phyloP scores from a whole-genome alignment of 768 basidiomycete genomes.

The Lactarius hatsudake region DNA sequence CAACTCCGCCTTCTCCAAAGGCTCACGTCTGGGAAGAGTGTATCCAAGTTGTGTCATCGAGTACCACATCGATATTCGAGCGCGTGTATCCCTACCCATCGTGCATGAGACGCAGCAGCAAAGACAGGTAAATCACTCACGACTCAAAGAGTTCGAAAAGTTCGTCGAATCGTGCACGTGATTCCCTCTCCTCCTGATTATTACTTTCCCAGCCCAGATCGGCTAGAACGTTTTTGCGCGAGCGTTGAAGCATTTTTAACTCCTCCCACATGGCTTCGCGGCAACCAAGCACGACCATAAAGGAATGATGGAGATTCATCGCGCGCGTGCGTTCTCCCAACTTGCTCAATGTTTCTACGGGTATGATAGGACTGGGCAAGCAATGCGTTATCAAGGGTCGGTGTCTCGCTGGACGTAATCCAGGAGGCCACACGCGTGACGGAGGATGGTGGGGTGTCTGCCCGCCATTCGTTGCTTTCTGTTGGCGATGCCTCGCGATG shows the following conservation, averaged over 20 bases:
- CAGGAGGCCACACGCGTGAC: constrained; percentile 18
- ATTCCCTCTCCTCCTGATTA: constrained; percentile 21
- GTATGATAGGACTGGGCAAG: constrained; percentile 25
- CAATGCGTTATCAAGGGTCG: constrained; percentile 22
- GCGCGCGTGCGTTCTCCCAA: constrained; percentile 61
- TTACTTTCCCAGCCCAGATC: constrained; percentile 66
- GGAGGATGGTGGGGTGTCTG: constrained; percentile 2
- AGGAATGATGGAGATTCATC: constrained; percentile 69
- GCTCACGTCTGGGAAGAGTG: constrained; percentile 56
- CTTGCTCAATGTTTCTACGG: constrained; percentile 34
- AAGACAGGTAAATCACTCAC: constrained; percentile 18
- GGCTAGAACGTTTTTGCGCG: constrained; percentile 49
- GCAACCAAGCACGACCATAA: constrained; percentile 58
- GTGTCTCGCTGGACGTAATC: constrained; percentile 23
- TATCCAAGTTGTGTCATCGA: constrained; percentile 59
- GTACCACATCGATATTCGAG: constrained; percentile 61
- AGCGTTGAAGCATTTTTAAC: constrained; percentile 58
- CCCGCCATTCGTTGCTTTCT: background rate
- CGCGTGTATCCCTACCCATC: constrained; percentile 57
- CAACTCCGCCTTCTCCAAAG: constrained; percentile 64
- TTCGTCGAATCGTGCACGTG: constrained; percentile 23
- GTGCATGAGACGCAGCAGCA: constrained; percentile 2
- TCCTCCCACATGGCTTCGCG: constrained; percentile 80
- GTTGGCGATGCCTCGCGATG: constrained; percentile 1
- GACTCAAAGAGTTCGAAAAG: constrained; percentile 24